Conservation (phyloP, 23 red algal genomes). For the Agarophyton chilense region DNA sequence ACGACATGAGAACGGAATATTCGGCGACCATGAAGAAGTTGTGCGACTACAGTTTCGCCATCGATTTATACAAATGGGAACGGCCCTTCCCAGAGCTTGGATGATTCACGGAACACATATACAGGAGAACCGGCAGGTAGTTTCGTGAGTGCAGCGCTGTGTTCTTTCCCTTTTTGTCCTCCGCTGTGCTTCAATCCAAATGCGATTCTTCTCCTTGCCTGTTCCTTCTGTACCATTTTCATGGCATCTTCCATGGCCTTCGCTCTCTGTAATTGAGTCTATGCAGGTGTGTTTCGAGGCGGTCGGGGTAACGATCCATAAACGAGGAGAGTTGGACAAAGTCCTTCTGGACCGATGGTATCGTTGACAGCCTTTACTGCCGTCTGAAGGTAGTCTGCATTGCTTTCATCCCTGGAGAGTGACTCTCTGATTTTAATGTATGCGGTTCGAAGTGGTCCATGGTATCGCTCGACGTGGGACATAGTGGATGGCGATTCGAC, state of each 20-base stretch:
- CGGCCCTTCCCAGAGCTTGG: conserved; percentile 37
- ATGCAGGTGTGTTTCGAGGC: neutral
- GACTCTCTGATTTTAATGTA: conserved; percentile 13
- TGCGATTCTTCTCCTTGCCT: conserved; percentile 27
- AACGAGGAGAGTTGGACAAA: conserved; percentile 23
- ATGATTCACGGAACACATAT: neutral
- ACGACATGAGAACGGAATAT: conserved; percentile 38
- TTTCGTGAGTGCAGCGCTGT: neutral
- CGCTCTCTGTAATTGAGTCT: conserved; percentile 13
- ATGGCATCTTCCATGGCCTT: neutral
- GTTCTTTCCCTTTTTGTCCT: neutral
- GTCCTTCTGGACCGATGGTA: conserved; percentile 40
- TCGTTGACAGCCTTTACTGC: conserved; percentile 24
- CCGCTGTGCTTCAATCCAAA: conserved; percentile 19
- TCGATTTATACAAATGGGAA: conserved; percentile 25
- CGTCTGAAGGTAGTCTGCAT: conserved; percentile 18
- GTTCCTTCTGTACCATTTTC: conserved; percentile 28
- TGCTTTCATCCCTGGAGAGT: neutral
- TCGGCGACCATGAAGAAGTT: conserved; percentile 2
- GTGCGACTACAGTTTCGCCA: conserved; percentile 35
- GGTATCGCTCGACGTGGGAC: conserved; percentile 44
- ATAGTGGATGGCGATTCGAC: conserved; percentile 39
- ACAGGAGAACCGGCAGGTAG: conserved; percentile 28
- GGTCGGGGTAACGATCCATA: neutral
- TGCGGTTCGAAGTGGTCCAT: neutral